These are phyloP conservation scores for Moricandia arvensis DNA, from an alignment of 345 rosid genomes.

Conservation along the genomic window DNA sequence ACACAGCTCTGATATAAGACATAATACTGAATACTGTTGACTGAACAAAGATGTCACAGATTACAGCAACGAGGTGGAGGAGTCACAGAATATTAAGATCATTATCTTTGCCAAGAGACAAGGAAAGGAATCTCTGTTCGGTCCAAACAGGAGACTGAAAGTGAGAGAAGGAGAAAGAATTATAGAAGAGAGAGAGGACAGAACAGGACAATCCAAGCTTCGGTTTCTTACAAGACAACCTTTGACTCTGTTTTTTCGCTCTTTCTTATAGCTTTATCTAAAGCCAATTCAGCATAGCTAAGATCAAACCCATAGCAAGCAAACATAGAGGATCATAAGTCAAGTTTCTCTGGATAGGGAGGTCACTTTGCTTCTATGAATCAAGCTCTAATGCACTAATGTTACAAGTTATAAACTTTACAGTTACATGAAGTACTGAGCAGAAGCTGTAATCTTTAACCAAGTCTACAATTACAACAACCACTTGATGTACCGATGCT, in stretches of 20 bases:
- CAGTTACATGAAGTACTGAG: background rate
- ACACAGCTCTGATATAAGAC: background rate
- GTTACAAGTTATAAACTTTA: slow-evolving; percentile 27
- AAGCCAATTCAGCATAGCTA: background rate
- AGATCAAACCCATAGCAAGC: background rate
- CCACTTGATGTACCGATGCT: slow-evolving; percentile 16
- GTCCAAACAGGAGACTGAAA: no score
- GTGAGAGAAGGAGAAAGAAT: no score
- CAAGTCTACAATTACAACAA: slow-evolving; percentile 27
- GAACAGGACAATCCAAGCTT: no score
- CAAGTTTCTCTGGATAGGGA: slow-evolving; percentile 4
- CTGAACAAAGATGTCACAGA: no score
- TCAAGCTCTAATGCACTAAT: slow-evolving; percentile 25
- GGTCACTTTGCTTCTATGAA: background rate
- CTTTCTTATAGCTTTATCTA: background rate
- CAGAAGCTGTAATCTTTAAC: slow-evolving; percentile 9
- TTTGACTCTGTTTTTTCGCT: no score
- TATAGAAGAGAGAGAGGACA: no score
- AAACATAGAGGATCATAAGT: background rate
- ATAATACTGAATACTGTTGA: background rate
- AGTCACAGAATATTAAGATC: no score
- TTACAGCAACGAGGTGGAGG: no score
- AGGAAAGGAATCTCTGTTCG: no score
- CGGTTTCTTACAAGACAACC: background rate
- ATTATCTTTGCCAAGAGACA: no score